Evolutionary conservation across 192 early-diverging fungal genomes (phyloP).

Genomic region (Umbelopsis isabellina): DNA sequence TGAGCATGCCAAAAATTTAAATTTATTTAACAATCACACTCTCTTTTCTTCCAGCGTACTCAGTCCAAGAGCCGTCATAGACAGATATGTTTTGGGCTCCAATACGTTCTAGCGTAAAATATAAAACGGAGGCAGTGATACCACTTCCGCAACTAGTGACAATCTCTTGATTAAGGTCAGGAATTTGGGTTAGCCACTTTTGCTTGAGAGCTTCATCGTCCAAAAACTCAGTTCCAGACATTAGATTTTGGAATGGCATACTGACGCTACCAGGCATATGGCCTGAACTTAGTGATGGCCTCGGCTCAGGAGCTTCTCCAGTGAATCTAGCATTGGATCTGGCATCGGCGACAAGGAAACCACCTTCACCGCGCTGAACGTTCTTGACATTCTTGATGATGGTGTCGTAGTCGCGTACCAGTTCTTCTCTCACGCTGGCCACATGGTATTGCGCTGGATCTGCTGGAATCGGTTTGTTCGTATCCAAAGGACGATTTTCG

Average conservation of each 20-base stretch:
- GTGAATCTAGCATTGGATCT: slow-evolving; percentile 65
- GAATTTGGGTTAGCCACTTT: slow-evolving; percentile 59
- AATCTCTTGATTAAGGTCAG: slow-evolving; percentile 74
- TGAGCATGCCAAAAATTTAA: too few species aligned
- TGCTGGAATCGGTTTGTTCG: slow-evolving; percentile 36
- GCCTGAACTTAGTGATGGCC: slow-evolving; percentile 75
- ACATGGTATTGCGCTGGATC: slow-evolving; percentile 44
- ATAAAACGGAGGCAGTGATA: slow-evolving; percentile 83
- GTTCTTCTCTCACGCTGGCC: slow-evolving; percentile 26
- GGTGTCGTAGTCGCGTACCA: slow-evolving; percentile 63
- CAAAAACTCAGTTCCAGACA: slow-evolving; percentile 61
- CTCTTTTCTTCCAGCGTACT: slow-evolving; percentile 75
- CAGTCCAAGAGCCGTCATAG: slow-evolving; percentile 93
- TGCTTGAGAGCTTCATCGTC: slow-evolving; percentile 54
- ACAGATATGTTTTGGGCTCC: slow-evolving; percentile 70
- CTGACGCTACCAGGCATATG: slow-evolving; percentile 83
- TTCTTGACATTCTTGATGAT: slow-evolving; percentile 58
- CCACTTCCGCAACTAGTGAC: slow-evolving; percentile 85
- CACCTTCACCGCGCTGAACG: slow-evolving; percentile 27
- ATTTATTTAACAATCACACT: slow-evolving; percentile 64
- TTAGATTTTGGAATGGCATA: slow-evolving; percentile 68
- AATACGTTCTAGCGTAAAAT: slow-evolving; percentile 73
- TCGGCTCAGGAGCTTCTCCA: slow-evolving; percentile 79
- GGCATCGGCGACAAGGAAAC: slow-evolving; percentile 70
- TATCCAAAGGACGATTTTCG: slow-evolving; percentile 53